phyloP scores from a whole-genome alignment of 306 rosid species.

The Pueraria montana region DNA sequence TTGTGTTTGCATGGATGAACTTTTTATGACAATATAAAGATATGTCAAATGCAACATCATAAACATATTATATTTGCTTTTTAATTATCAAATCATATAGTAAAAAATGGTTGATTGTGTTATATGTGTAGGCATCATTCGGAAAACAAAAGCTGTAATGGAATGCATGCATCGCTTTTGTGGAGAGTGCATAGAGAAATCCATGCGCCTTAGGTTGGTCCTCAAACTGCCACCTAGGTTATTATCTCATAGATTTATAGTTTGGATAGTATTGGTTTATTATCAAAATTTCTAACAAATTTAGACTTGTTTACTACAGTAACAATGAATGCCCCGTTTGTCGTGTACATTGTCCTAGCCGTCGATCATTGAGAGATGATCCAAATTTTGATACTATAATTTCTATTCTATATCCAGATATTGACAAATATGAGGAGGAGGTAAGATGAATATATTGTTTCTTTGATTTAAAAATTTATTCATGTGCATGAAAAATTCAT shows the following conservation, averaged over 20 bases:
- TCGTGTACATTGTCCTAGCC: no score
- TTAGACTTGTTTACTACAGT: slow-evolving; percentile 52
- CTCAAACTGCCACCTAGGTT: slow-evolving; percentile 18
- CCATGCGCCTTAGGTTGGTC: no score
- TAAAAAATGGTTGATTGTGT: slow-evolving; percentile 32
- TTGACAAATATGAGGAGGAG: slow-evolving; percentile 86
- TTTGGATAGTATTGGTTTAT: slow-evolving; percentile 31
- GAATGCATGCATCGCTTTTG: no score
- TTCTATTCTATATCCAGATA: slow-evolving; percentile 81
- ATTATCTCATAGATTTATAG: slow-evolving; percentile 6
- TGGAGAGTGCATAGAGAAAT: no score
- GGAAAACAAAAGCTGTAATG: no score
- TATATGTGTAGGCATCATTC: slow-evolving; percentile 66
- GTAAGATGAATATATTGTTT: slow-evolving; percentile 14
- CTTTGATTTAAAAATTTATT: not conserved
- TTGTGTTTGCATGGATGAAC: no score
- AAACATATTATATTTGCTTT: slow-evolving; percentile 2
- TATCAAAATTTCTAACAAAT: not conserved
- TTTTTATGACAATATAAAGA: not conserved
- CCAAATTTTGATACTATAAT: no score
- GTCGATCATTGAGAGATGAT: no score
- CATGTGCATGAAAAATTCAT: no score
- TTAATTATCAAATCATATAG: not conserved
- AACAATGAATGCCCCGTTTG: no score
- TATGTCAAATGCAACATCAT: slow-evolving; percentile 16